Evolutionary conservation across 1,139 yeast species (phyloP).

Genomic region (Lipomyces yarrowii): DNA sequence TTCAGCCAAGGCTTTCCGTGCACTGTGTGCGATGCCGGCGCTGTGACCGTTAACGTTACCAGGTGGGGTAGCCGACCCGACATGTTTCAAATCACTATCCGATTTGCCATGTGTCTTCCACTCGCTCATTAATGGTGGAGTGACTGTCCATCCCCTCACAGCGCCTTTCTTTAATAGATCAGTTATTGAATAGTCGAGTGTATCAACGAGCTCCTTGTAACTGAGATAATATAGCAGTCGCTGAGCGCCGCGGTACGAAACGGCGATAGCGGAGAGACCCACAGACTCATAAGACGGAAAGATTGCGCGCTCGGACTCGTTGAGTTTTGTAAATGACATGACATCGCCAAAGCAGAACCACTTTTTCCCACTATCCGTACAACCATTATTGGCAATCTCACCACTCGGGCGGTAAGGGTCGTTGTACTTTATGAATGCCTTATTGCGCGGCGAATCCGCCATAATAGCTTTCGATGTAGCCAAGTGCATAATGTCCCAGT

Average conservation of each 20-base stretch:
- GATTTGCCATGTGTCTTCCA: constrained; percentile 8
- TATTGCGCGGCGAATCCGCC: neutral
- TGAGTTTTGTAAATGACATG: neutral
- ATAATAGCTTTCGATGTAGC: neutral
- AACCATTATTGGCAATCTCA: neutral
- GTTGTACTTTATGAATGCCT: neutral
- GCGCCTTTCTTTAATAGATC: neutral
- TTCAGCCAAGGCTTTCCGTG: constrained; percentile 1
- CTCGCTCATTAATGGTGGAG: constrained; percentile 5
- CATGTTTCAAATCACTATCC: constrained; percentile 7
- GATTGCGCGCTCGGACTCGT: constrained; percentile 5
- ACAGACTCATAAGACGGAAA: constrained; percentile 4
- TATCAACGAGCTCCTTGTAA: constrained; percentile 5
- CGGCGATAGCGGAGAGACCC: constrained; percentile 6
- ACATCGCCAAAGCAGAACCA: neutral
- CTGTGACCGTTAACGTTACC: neutral
- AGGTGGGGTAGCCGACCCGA: neutral
- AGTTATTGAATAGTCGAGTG: constrained; percentile 6
- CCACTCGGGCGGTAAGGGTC: neutral
- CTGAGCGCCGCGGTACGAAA: constrained; percentile 11
- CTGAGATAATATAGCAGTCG: constrained; percentile 9
- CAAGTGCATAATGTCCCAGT: constrained; percentile 10
- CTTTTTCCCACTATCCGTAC: neutral
- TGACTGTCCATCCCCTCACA: constrained; percentile 5
- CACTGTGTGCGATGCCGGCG: neutral